These are phyloP conservation scores for Phytophthora tentaculata DNA, from an alignment of 352 stramenopile genomes.

Conservation along the genomic window DNA sequence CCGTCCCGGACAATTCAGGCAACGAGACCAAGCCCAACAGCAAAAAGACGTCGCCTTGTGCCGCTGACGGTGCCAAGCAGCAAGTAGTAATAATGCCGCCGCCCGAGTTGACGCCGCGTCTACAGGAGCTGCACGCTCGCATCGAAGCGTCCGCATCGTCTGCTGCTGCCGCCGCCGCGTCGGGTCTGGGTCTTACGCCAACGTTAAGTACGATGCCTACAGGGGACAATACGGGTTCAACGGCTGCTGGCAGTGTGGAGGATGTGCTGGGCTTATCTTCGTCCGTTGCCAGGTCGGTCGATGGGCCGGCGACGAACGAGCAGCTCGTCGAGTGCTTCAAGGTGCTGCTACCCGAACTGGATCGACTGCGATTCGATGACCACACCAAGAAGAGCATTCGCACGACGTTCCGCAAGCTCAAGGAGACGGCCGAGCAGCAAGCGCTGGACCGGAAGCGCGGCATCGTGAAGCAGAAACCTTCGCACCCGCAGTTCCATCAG, in stretches of 20 bases:
- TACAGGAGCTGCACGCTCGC: slow-evolving; percentile 48
- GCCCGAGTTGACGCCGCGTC: slow-evolving; percentile 35
- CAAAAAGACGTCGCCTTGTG: slow-evolving; percentile 35
- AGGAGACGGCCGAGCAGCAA: slow-evolving; percentile 48
- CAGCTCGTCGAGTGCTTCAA: slow-evolving; percentile 58
- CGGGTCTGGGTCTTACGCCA: slow-evolving; percentile 23
- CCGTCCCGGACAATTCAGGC: slow-evolving; percentile 35
- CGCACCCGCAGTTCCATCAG: slow-evolving; percentile 18
- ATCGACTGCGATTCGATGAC: slow-evolving; percentile 62
- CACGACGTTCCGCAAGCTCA: slow-evolving; percentile 54
- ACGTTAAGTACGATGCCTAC: slow-evolving; percentile 31
- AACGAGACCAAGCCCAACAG: slow-evolving; percentile 25
- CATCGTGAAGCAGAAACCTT: slow-evolving; percentile 28
- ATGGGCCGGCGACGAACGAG: slow-evolving; percentile 46
- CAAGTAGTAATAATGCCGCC: slow-evolving; percentile 6
- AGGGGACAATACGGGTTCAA: slow-evolving; percentile 27
- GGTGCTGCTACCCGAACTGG: slow-evolving; percentile 54
- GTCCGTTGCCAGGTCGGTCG: slow-evolving; percentile 5
- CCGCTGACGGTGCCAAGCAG: slow-evolving; percentile 17
- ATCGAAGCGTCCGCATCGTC: slow-evolving; percentile 40
- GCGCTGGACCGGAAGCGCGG: slow-evolving; percentile 39
- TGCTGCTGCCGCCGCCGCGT: slow-evolving; percentile 17
- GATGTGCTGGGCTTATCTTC: slow-evolving; percentile 55
- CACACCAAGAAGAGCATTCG: slow-evolving; percentile 69
- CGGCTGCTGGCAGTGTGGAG: slow-evolving; percentile 31